These are phyloP conservation scores for Cinnamomum chago DNA, from an alignment of 164 flowering plant genomes.

Conservation along the genomic window DNA sequence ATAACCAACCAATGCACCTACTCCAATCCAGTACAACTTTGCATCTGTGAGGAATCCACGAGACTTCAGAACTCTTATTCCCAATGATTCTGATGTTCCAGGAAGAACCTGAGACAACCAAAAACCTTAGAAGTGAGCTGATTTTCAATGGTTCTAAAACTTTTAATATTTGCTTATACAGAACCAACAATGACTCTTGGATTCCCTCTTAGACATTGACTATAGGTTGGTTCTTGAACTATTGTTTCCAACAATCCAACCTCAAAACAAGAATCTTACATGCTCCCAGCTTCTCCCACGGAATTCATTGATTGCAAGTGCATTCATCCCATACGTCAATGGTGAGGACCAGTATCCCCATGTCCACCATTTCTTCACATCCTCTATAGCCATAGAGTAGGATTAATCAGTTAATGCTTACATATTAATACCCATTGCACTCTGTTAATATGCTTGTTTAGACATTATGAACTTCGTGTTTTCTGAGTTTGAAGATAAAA, in stretches of 20 bases:
- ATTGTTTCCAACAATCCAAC: background rate
- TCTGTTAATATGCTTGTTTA: background rate
- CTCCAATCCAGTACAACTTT: conserved; percentile 40
- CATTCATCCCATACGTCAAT: conserved; percentile 57
- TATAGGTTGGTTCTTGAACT: background rate
- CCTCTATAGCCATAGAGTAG: background rate
- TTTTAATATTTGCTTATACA: too few species aligned
- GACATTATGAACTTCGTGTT: background rate
- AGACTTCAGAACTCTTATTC: conserved; percentile 19
- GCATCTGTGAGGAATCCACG: conserved; percentile 22
- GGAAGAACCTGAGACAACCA: conserved; percentile 7
- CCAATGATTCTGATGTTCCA: conserved; percentile 14
- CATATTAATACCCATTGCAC: background rate
- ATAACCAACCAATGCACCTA: conserved; percentile 28
- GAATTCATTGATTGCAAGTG: conserved; percentile 70
- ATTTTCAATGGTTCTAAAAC: background rate
- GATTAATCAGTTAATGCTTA: background rate
- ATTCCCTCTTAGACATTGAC: background rate
- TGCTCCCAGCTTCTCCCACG: conserved; percentile 66
- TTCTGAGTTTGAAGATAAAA: background rate
- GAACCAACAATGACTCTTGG: too few species aligned
- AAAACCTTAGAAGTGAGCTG: background rate
- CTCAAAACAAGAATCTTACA: background rate
- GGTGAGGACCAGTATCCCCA: conserved; percentile 93
- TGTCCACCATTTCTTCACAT: conserved; percentile 48